Conservation (phyloP, 176 grass and related monocot species). For the Ensete ventricosum region DNA sequence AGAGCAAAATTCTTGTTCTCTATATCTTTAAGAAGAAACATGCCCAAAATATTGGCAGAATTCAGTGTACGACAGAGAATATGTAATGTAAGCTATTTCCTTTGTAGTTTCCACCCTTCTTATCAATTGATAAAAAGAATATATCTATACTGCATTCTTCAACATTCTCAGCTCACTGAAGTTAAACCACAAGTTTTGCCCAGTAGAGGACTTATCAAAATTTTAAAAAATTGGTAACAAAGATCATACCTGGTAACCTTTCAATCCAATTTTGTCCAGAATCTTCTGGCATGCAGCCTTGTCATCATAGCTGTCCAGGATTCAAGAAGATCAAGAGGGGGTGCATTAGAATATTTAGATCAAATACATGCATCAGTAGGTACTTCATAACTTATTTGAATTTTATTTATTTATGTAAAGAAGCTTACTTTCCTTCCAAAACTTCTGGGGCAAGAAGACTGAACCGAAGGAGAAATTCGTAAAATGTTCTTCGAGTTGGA, state of each 20-base stretch:
- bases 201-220: neutral
- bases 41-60: neutral
- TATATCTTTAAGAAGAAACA: slow-evolving; percentile 1
- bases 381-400: neutral
- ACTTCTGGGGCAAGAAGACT: slow-evolving; percentile 80
- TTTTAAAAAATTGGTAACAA: neutral
- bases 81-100: neutral
- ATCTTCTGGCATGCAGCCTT: slow-evolving; percentile 14
- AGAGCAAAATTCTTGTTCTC: neutral
- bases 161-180: neutral
- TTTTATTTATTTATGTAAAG: neutral
- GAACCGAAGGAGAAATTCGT: slow-evolving; percentile 92
- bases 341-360: neutral
- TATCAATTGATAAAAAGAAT: neutral
- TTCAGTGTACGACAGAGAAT: neutral
- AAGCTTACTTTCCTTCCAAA: slow-evolving; percentile 72
- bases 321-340: neutral
- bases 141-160: neutral
- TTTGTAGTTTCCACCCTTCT: neutral
- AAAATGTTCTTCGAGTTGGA: slow-evolving; percentile 87
- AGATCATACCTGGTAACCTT: slow-evolving; percentile 13
- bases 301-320: slow-evolving; percentile 19
- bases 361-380: neutral
- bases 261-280: slow-evolving; percentile 20
- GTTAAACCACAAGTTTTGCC: neutral